Conservation (phyloP, 2,329 filamentous ascomycete species). For the Purpureocillium lavendulum region DNA sequence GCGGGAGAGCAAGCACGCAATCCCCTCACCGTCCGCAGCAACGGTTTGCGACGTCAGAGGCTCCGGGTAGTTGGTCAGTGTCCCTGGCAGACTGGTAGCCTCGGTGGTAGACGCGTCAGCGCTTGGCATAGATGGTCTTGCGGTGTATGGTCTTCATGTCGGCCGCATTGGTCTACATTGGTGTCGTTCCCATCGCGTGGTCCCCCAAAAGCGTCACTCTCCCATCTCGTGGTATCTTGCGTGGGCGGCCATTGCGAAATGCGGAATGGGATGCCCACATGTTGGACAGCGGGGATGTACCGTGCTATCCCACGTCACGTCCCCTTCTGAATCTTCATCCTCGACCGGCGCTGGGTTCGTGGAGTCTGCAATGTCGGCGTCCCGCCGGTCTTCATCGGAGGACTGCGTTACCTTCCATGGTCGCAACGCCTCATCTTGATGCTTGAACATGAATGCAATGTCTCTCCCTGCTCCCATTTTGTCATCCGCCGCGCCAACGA, state of each 20-base stretch:
- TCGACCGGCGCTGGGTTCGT: slow-evolving; percentile 16
- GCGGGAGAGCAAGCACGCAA: too few relatives aligned
- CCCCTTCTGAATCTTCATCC: slow-evolving; percentile 11
- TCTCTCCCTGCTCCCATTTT: slow-evolving; percentile 57
- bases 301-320: slow-evolving; percentile 19
- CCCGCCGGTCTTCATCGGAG: slow-evolving; percentile 7
- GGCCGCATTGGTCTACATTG: too few relatives aligned
- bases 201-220: slow-evolving; percentile 2
- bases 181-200: too few relatives aligned
- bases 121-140: too few relatives aligned
- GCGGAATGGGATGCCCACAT: slow-evolving; percentile 46
- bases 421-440: slow-evolving; percentile 60
- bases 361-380: slow-evolving; percentile 2
- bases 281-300: slow-evolving; percentile 28
- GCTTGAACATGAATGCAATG: slow-evolving; percentile 75
- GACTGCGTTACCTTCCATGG: slow-evolving; percentile 52
- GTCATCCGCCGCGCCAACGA: slow-evolving; percentile 41
- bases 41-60: too few relatives aligned
- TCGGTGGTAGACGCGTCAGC: too few relatives aligned
- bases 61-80: too few relatives aligned
- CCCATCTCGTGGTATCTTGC: slow-evolving; percentile 25
- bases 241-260: slow-evolving; percentile 52
- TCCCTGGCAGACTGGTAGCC: too few relatives aligned
- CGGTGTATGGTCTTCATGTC: too few relatives aligned
- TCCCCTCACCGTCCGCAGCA: too few relatives aligned